Evolutionary conservation across 345 rosid species (phyloP).

Genomic region (Hibiscus syriacus): DNA sequence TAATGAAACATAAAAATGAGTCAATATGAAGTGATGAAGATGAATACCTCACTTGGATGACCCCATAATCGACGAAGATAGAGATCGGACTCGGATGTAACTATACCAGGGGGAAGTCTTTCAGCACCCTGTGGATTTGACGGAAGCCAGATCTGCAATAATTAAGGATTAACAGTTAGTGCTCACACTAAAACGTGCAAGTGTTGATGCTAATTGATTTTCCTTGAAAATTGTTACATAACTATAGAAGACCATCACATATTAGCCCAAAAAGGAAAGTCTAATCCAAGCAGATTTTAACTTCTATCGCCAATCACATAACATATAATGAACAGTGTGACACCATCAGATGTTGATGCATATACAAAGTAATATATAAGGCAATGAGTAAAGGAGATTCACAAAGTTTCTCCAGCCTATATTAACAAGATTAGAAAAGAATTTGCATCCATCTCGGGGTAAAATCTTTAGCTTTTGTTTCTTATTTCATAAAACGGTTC

Average conservation of each 20-base stretch:
- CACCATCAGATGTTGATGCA: neutral
- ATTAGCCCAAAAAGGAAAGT: neutral
- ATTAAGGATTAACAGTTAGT: slow-evolving; percentile 11
- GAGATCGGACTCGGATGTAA: slow-evolving; percentile 67
- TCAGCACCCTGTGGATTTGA: slow-evolving; percentile 93
- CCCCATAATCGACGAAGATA: slow-evolving; percentile 82
- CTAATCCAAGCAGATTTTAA: neutral
- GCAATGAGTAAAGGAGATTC: slow-evolving; percentile 1
- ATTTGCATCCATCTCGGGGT: neutral
- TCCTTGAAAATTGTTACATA: neutral
- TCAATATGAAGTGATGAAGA: neutral
- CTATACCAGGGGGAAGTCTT: slow-evolving; percentile 76
- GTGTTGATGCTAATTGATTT: neutral
- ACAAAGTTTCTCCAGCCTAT: neutral
- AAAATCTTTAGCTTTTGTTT: neutral
- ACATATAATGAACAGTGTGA: neutral
- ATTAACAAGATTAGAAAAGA: neutral
- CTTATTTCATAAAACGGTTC: neutral
- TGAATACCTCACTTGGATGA: slow-evolving; percentile 63
- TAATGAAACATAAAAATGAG: neutral
- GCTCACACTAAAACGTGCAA: neutral
- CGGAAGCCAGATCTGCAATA: slow-evolving; percentile 79
- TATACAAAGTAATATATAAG: neutral
- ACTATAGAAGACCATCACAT: neutral
- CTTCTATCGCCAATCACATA: neutral